A percentile compares a stretch with the other conserved stretches of the same genome.
Conservation (phyloP, 2,329 filamentous ascomycete genomes). For the Monosporascus sp. region DNA sequence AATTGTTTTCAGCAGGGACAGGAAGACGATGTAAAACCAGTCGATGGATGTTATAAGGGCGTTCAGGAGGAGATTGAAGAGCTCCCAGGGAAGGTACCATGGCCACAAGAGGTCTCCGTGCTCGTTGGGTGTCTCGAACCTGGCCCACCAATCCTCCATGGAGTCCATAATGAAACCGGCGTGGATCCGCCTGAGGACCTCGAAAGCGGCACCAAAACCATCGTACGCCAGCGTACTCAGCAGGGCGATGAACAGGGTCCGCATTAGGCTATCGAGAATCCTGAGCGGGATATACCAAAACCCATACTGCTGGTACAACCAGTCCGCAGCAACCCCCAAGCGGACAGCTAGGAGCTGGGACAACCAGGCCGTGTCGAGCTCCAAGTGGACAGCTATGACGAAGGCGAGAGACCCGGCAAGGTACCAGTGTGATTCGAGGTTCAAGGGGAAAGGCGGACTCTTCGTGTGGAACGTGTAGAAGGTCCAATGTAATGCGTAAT, state of each 20-base stretch:
- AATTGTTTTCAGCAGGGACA: background rate
- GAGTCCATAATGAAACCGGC: background rate
- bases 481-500: background rate
- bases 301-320: slow-evolving; percentile 3
- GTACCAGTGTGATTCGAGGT: slow-evolving; percentile 11
- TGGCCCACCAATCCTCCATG: slow-evolving; percentile 3
- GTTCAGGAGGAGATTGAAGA: background rate
- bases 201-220: slow-evolving; percentile 7
- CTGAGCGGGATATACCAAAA: slow-evolving; percentile 7
- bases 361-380: slow-evolving; percentile 10
- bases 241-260: slow-evolving; percentile 12
- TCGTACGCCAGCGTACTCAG: slow-evolving; percentile 18
- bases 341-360: slow-evolving; percentile 7
- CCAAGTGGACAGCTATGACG: slow-evolving; percentile 8
- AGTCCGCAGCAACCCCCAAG: slow-evolving; percentile 8
- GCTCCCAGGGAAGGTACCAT: background rate
- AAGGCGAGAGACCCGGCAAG: slow-evolving; percentile 8
- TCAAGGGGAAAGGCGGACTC: slow-evolving; percentile 14
- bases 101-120: background rate
- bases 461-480: slow-evolving; percentile 4
- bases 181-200: background rate
- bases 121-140: background rate
- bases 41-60: background rate
- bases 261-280: slow-evolving; percentile 7
- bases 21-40: background rate